phyloP scores from a whole-genome alignment of 148 eudicot species.

The Diospyros kaki region DNA sequence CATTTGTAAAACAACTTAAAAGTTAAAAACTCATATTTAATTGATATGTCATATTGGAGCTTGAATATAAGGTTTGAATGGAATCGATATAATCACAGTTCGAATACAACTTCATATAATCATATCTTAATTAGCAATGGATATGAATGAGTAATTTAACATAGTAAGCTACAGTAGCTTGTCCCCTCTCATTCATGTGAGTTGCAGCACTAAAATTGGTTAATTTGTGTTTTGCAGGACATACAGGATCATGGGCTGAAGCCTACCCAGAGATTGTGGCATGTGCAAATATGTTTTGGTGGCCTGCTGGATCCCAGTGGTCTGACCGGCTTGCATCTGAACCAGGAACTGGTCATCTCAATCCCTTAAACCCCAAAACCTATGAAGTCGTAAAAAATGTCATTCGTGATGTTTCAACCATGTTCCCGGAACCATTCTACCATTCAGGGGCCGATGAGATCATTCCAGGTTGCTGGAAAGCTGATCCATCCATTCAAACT shows the following conservation, averaged over 20 bases:
- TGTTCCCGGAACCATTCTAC: conserved; percentile 68
- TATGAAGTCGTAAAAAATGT: conserved; percentile 57
- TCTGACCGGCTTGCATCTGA: conserved; percentile 70
- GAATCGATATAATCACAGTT: too few relatives aligned
- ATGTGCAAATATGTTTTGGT: conserved; percentile 85
- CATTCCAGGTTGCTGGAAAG: conserved; percentile 74
- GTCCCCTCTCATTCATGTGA: not conserved
- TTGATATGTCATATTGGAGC: too few relatives aligned
- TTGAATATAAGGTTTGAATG: too few relatives aligned
- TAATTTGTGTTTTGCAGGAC: conserved; percentile 46
- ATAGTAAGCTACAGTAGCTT: not conserved
- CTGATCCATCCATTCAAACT: conserved; percentile 56
- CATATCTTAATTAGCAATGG: too few relatives aligned
- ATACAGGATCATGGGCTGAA: conserved; percentile 86
- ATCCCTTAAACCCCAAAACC: conserved; percentile 78
- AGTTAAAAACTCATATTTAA: too few relatives aligned
- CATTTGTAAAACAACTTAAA: too few relatives aligned
- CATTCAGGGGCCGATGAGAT: conserved; percentile 86
- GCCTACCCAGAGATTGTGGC: conserved; percentile 88
- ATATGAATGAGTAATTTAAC: too few relatives aligned
- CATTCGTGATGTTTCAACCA: conserved; percentile 43
- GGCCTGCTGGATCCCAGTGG: conserved; percentile 66
- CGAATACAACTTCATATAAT: too few relatives aligned
- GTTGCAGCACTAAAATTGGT: not conserved
- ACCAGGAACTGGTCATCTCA: conserved; percentile 92